Base-by-base conservation (phyloP, 2,329 filamentous ascomycete species). In the Didymella segeticola region DNA sequence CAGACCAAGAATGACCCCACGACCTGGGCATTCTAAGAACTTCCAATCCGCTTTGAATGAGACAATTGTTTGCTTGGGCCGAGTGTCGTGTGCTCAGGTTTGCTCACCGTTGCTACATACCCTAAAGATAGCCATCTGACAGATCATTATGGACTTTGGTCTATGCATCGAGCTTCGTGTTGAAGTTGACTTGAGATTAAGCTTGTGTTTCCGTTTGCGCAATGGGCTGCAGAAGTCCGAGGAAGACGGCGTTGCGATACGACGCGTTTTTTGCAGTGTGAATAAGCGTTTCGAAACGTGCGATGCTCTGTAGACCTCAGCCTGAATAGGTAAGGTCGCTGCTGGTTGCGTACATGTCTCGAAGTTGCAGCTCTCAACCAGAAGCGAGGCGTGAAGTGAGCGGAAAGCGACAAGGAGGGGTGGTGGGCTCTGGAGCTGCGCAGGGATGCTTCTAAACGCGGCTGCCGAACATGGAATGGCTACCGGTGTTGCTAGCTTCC, bases 401-500 rank as follows among this genome's bases (percentile, higher is more conserved):
- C 48, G 56, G 56, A 52, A 41, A 22, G n/a, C 14, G 29, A 36
- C 22, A 34, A 48, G 22, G 27, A 49, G 42, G 27, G 39, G 36
- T 47, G 49, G 27, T 43, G 49, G 27, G 19, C 45, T 42, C 30
- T 45, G 43, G 49, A 49, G 43, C 36, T 45, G 51, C 46, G 48
- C 55, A 61, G 51, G 60, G 61, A 56, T 60, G 34, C 57, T 56
- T 52, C 56, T 31, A 59, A 56, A 34, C 39, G 49, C 27, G 47
- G 58, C 51, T 56, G 41, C 61, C 59, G 51, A 64, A 63, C 46
- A 53, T 45, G 61, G 64, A 53, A 61, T 63, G 45, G 47, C 47
- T 38, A 50, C 47, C 38, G 20, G 22, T 41, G 37, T 27, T 58
- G 61, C 54, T 59, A 48, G 53, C 37, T 60, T 63, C 60, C 55